phyloP scores from a whole-genome alignment of 179 eudicot species.

The Beta corolliflora region DNA sequence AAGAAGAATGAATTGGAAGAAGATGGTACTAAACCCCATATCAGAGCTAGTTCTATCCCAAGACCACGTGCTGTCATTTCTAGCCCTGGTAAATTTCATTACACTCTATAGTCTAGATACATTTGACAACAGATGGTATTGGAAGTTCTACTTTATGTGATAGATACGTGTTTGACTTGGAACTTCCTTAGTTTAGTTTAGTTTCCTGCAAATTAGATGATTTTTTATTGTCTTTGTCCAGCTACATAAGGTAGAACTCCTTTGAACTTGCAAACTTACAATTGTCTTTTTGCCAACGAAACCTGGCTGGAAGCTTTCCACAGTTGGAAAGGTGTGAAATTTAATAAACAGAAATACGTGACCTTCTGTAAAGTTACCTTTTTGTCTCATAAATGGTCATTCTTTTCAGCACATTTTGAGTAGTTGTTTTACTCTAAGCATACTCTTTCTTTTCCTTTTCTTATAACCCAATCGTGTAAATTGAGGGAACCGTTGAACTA shows the following conservation, averaged over 20 bases:
- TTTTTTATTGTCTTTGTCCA: neutral
- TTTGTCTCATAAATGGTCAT: too few species aligned
- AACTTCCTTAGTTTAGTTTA: neutral
- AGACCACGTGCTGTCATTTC: slow-evolving; percentile 88
- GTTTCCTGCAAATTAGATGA: neutral
- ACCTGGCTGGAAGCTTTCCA: neutral
- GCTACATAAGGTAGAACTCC: neutral
- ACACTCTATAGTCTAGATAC: neutral
- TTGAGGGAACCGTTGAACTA: too few species aligned
- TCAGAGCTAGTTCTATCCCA: slow-evolving; percentile 54
- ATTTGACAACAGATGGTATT: neutral
- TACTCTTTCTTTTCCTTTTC: too few species aligned
- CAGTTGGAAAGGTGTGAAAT: too few species aligned
- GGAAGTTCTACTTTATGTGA: neutral
- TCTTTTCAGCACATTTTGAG: too few species aligned
- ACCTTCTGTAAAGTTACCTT: too few species aligned
- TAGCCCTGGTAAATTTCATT: slow-evolving; percentile 60
- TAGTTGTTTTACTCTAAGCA: too few species aligned
- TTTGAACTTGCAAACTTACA: neutral
- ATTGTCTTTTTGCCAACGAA: neutral
- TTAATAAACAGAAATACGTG: too few species aligned
- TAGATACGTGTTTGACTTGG: neutral
- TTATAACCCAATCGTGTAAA: too few species aligned
- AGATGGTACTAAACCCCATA: slow-evolving; percentile 30
- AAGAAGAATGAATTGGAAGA: slow-evolving; percentile 31